Evolutionary conservation across 108 stramenopile genomes (phyloP), one percentile per base, ranked within the genome.

Genomic region (Craspedostauros australis): DNA sequence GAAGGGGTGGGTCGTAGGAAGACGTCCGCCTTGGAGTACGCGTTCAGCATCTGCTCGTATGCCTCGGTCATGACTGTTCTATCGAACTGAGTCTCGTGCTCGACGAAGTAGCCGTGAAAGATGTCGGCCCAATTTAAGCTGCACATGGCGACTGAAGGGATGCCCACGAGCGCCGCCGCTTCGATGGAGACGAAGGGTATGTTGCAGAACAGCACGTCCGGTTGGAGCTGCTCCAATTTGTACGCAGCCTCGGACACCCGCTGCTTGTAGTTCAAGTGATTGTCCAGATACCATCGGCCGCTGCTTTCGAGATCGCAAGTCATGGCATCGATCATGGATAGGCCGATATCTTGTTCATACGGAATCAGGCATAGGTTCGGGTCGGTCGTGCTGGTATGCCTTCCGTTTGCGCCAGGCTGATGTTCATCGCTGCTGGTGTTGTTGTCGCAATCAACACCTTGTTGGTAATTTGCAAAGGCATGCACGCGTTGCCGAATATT

Each of bases 121-220:
- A 57, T 57, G 19, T 57, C 56, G 5, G 56, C 56, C 56, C 56
- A 57, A 57, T 57, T 57, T 12, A 57, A 45, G 2, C 29, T 31
- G 23, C 56, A 57, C 43, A 57, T 24, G 6, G 43, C 56, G 18
- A 57, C 56, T 21, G 22, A 21, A 8, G 40, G 42, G n/a, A 57
- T 30, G 1, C 56, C 56, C 26, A 57, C 42, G 5, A 57, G 18
- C 7, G n/a, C 15, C 16, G 56, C 42, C 20, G 56, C 56, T 16
- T 57, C 56, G 11, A 57, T 22, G 24, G 28, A 25, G 18, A 57
- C 23, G 19, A 46, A 57, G 16, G 56, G 56, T 22, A 57, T 26
- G 19, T 57, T 21, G 24, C 56, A 27, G 12, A 57, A 46, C 12
- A 57, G 7, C 2, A 43, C n/a, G 28, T 57, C 56, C 23, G 56